A percentile compares a stretch with the other conserved stretches of the same genome.
phyloP scores from a whole-genome alignment of 345 rosid genomes.

The Brassica nigra region DNA sequence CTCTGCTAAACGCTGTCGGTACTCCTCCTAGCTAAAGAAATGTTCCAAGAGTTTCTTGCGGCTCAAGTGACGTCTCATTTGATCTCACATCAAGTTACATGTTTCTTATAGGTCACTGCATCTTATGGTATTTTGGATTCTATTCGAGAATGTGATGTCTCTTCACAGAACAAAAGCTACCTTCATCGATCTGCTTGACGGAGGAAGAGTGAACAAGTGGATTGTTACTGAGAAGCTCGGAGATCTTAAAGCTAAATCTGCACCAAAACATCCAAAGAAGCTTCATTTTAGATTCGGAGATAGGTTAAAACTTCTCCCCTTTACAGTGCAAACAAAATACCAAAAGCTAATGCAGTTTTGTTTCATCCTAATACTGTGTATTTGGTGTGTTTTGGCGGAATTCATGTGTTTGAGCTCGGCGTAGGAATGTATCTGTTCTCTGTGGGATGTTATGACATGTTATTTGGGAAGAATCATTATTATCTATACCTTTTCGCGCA shows the following conservation, averaged over 20 bases:
- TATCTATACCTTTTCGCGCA: constrained; percentile 71
- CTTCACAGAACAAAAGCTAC: constrained; percentile 89
- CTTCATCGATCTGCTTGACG: constrained; percentile 80
- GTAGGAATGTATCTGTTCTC: constrained; percentile 73
- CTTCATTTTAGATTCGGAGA: constrained; percentile 67
- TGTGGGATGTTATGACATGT: constrained; percentile 68
- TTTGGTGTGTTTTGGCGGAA: constrained; percentile 32
- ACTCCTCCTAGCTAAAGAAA: constrained; percentile 78
- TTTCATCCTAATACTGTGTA: neutral
- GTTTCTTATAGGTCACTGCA: constrained; percentile 67
- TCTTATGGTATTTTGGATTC: constrained; percentile 84
- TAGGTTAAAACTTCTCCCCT: constrained; percentile 47
- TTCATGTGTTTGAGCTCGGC: constrained; percentile 67
- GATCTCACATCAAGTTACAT: neutral
- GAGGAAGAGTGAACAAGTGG: constrained; percentile 93
- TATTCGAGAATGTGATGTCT: constrained; percentile 96
- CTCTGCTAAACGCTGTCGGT: constrained; percentile 85
- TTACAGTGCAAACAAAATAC: neutral
- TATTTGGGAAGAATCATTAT: constrained; percentile 69
- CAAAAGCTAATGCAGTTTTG: neutral
- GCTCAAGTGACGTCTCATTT: neutral
- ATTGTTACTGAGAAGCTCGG: constrained; percentile 94
- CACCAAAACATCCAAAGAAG: constrained; percentile 57
- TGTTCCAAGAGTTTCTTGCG: neutral
- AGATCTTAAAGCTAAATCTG: constrained; percentile 62